Conservation (phyloP, 805 yeast genomes). For the Candida schatavii region DNA sequence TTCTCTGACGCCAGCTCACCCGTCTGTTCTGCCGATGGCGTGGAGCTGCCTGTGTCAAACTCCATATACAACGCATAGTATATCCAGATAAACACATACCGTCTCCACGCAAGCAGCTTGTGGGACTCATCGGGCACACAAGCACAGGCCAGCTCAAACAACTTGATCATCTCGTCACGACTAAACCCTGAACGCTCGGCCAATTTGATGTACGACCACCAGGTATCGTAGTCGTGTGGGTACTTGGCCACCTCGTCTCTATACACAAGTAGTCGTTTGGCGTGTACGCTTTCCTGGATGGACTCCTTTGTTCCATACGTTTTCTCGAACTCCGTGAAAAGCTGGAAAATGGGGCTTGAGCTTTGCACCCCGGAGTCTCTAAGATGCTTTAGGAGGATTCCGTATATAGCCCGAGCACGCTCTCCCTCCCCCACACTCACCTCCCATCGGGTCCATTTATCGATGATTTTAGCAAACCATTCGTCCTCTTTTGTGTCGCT, state of each 20-base stretch:
- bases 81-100: conserved; percentile 71
- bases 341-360: conserved; percentile 25
- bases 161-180: conserved; percentile 25
- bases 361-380: neutral
- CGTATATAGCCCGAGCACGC: conserved; percentile 58
- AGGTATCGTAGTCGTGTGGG: conserved; percentile 65
- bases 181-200: conserved; percentile 35
- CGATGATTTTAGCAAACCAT: conserved; percentile 35
- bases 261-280: conserved; percentile 56
- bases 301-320: conserved; percentile 55
- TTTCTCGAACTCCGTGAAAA: conserved; percentile 59
- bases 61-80: conserved; percentile 65
- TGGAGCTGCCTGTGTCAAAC: conserved; percentile 37
- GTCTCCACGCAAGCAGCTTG: conserved; percentile 53
- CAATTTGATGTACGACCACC: conserved; percentile 75
- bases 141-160: conserved; percentile 45
- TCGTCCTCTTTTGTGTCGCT: conserved; percentile 17
- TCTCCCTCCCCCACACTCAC: conserved; percentile 55
- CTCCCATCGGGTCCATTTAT: conserved; percentile 73
- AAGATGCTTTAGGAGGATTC: conserved; percentile 41
- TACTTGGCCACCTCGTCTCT: conserved; percentile 43
- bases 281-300: conserved; percentile 49
- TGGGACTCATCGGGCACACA: conserved; percentile 29
- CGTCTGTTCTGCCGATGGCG: too few relatives aligned
- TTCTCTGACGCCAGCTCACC: too few relatives aligned